Base-by-base conservation (phyloP, 2,329 filamentous ascomycete species). In the Trichothecium sympodiale region DNA sequence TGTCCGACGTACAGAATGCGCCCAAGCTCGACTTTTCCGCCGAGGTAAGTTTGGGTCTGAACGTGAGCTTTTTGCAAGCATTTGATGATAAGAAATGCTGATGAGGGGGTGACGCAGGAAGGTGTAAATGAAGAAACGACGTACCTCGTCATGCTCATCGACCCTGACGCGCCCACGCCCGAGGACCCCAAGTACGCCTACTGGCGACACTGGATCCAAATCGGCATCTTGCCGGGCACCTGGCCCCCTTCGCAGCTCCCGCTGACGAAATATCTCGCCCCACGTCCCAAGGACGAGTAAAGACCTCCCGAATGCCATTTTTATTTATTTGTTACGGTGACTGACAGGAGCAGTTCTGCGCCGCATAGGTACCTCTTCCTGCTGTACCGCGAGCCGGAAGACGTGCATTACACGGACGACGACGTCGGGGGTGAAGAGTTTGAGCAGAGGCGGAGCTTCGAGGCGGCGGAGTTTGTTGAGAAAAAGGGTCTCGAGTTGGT, bases 151-250 rank as follows among this genome's bases (percentile, higher is more conserved):
- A 52, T 73, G 42, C 55, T 74, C 29, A 56, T 71, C 16, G 70
- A 73, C 37, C 68, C 69, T 0, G 70, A 73, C 39, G 69, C 69
- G 15, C 70, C 70, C 0, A 72, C 67, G 0, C 70, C 69, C 0
- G 64, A 68, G 26, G 64, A 73, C 34, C 67, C 66, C 5, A 71
- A 67, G 44, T 72, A 69, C 45, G 64, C 67, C 0, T 71, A 67
- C 45, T 73, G 68, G 67, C 55, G 69, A 15, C 69, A 74, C 44
- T 73, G 66, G 65, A 57, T 74, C 17, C 48, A 71, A 1, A 49
- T 56, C 4, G 61, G 62, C 0, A 57, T 74, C 17, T 48, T 71
- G 1, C 50, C 57, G 4, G 61, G 62, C 0, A 31, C 67, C 34
- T 54, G 53, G 37, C 55, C 61, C 2, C 43, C 46, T 2, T 49